Base-by-base conservation (phyloP, 805 yeast genomes). In the Sugiyamaella chiloensis region DNA sequence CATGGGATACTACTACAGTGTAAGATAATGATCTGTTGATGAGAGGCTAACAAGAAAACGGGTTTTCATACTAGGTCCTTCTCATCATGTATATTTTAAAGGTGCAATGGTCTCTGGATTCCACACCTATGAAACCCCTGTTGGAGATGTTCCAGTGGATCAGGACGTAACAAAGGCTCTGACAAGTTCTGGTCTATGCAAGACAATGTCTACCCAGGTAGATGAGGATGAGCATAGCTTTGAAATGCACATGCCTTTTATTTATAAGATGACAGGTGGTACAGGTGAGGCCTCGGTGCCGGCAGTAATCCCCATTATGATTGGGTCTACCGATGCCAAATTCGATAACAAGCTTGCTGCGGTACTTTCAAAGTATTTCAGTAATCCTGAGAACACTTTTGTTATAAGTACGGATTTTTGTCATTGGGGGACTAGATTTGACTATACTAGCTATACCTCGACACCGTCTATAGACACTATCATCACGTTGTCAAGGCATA, bases 171-270 rank as follows among this genome's bases (percentile, higher is more conserved):
- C 56, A 20, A 46, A 51, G 21, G 42, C 48, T 24, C 52, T 72
- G 12, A 47, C 57, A 21, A 64, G 65, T n/a, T 60, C 71, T 2
- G 64, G 66, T 1, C 53, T 73, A 4, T 81, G 86, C 55, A 68
- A 70, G 49, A 65, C 62, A 46, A 85, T 89, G 95, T 63, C 72
- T 23, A 52, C 63, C 1, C 75, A 70, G 0, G 73, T 73, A 11
- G 99, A 93, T 63, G 80, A 81, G 50, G 85, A 83, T 14, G 99
- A 93, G 63, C 99, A 93, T 63, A 83, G 93, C 44, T 79, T 93
- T 59, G 99, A 93, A 60, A 87, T 93, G 96, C 98, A 93, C 65
- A 75, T 84, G 61, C 96, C 98, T 0, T 82, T 78, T 51, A 67
- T 87, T 6, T 73, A 77, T 56, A 73, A 78, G 50, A 67, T 74